Conservation (phyloP, 148 eudicot genomes). For the Camellia lanceoleosa region DNA sequence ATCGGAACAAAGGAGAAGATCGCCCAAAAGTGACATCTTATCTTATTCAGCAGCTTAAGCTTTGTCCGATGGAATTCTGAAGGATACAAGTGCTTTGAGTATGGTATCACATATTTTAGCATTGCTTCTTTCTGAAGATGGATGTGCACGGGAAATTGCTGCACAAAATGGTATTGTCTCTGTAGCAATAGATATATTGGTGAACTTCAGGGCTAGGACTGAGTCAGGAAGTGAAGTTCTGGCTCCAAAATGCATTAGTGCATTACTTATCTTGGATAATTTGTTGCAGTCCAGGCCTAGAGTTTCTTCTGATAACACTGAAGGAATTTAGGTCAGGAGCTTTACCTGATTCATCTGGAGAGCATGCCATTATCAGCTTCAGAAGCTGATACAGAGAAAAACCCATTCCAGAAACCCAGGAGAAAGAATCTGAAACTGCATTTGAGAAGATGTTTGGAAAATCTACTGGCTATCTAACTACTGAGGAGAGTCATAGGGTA, state of each 20-base stretch:
- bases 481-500: conserved; percentile 72
- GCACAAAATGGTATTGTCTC: conserved; percentile 63
- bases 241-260: conserved; percentile 61
- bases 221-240: conserved; percentile 44
- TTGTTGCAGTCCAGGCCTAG: conserved; percentile 78
- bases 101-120: conserved; percentile 83
- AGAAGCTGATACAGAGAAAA: conserved; percentile 39
- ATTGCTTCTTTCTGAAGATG: conserved; percentile 85
- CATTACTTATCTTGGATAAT: conserved; percentile 85
- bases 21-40: conserved; percentile 72
- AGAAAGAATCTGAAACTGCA: conserved; percentile 34
- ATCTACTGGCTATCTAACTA: conserved; percentile 74
- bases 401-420: conserved; percentile 27
- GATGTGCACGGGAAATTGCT: conserved; percentile 68
- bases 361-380: conserved; percentile 40
- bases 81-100: conserved; percentile 66
- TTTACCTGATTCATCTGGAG: conserved; percentile 37
- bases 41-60: conserved; percentile 73
- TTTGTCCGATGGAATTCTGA: conserved; percentile 59
- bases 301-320: conserved; percentile 44
- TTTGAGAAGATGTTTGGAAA: conserved; percentile 77
- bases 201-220: conserved; percentile 40
- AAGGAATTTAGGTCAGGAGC: conserved; percentile 29
- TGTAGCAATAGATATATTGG: conserved; percentile 59
- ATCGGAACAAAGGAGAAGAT: conserved; percentile 83